Conservation (phyloP, 1,139 yeast genomes). For the Groenewaldozyma sp. region DNA sequence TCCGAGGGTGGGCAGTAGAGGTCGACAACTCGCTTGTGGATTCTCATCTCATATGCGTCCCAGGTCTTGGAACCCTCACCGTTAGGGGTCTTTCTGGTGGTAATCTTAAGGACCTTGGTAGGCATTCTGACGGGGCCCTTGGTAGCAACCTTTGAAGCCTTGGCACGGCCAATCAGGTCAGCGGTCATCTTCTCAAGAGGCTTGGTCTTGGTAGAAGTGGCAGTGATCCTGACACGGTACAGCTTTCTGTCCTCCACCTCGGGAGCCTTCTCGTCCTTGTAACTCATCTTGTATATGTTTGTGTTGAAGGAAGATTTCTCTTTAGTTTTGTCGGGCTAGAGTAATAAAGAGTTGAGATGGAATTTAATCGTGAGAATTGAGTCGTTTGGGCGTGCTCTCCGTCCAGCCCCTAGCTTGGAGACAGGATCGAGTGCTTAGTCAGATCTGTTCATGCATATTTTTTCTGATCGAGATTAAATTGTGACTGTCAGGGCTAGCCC, state of each 20-base stretch:
- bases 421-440: too few species aligned
- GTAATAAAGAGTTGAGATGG: too few species aligned
- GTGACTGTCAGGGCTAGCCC: too few species aligned
- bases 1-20: conserved; percentile 93
- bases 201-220: conserved; percentile 98
- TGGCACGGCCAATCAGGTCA: conserved; percentile 85
- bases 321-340: too few species aligned
- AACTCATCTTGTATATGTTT: conserved; percentile 23
- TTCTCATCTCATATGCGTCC: conserved; percentile 99
- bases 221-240: conserved; percentile 98
- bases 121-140: conserved; percentile 99
- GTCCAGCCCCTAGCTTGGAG: too few species aligned
- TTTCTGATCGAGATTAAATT: too few species aligned
- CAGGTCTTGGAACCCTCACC: conserved; percentile 99
- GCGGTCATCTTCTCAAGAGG: conserved; percentile 88
- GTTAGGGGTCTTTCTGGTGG: conserved; percentile 99
- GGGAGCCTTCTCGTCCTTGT: conserved; percentile 58
- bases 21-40: conserved; percentile 99
- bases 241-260: conserved; percentile 70
- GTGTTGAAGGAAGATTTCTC: too few species aligned
- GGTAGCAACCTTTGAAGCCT: conserved; percentile 55
- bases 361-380: too few species aligned
- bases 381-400: too few species aligned
- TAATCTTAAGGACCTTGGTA: conserved; percentile 95
- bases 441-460: too few species aligned